Evolutionary conservation across 805 yeast genomes (phyloP), one percentile per base, ranked within the genome.

Genomic region (Barnettozyma siamensis): DNA sequence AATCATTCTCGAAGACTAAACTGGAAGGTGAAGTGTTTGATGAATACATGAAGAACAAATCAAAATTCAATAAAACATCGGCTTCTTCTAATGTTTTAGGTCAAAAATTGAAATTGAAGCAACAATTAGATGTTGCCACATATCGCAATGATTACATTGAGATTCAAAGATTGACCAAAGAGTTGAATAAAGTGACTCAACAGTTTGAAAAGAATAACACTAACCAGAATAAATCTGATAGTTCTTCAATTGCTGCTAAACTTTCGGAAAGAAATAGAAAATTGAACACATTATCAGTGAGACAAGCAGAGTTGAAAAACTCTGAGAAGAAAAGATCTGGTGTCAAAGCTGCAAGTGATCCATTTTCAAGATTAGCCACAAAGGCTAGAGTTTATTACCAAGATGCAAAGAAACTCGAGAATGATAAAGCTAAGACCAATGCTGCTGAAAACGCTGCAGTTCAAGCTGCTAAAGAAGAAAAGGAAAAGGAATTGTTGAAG

Each of bases 351-450:
- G 42, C 41, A 40, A 76, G 72, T 53, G 86, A 93, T 65, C 98
- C 99, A 18, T 93, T 93, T 63, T 78, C 84, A 50, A 79, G 98
- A 60, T 74, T 93, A 57, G 83, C 86, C 59, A 91, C 98, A 1
- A 83, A 80, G 46, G 86, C 97, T 1, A 77, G 86, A 54, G 78
- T 87, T 45, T 91, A 87, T 63, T 88, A 88, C 39, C 67, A 70
- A 35, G 74, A 61, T 42, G 65, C 71, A 35, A 77, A 72, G 46
- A 70, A 71, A 46, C 74, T 71, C 45, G 82, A 73, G 48, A 77
- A 80, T 50, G 79, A 73, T 49, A 73, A 70, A 59, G 83, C 81
- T 3, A 67, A 76, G 42, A 72, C 66, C 27, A 73, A 75, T 42
- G 80, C 78, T 7, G 66, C 67, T 37, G 69, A 67, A 40, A 70